A percentile compares a stretch with the other conserved stretches of the same genome.
phyloP scores from a whole-genome alignment of 805 yeast genomes.

The Starmerella stellata region DNA sequence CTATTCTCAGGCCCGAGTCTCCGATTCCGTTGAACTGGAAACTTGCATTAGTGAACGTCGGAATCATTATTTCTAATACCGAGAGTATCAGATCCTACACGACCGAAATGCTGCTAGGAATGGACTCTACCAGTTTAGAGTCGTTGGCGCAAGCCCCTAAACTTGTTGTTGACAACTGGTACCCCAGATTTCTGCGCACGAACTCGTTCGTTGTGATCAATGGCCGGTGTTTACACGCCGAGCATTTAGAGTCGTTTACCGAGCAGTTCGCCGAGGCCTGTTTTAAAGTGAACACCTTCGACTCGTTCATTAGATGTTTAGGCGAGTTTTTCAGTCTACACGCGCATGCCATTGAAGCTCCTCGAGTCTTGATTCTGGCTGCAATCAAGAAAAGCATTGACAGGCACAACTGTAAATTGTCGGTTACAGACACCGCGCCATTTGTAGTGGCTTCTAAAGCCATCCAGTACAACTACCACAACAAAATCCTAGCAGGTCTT shows the following conservation, averaged over 20 bases:
- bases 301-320: constrained; percentile 20
- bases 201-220: constrained; percentile 32
- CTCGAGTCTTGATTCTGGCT: constrained; percentile 9
- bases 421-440: too few species aligned
- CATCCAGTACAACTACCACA: neutral
- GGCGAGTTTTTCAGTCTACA: constrained; percentile 32
- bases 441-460: constrained; percentile 12
- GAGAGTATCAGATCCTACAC: constrained; percentile 58
- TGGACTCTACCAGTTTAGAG: constrained; percentile 31
- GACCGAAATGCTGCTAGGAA: constrained; percentile 35
- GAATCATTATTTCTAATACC: constrained; percentile 47
- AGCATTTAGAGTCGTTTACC: constrained; percentile 23
- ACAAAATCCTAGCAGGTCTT: neutral
- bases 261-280: constrained; percentile 28
- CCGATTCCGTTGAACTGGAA: constrained; percentile 54
- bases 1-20: constrained; percentile 33
- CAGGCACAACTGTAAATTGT: neutral
- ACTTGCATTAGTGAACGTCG: constrained; percentile 52
- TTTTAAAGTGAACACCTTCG: constrained; percentile 22
- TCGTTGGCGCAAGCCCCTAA: constrained; percentile 30
- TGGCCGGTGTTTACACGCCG: constrained; percentile 41
- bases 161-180: constrained; percentile 29
- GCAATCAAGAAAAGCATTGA: constrained; percentile 6
- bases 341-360: constrained; percentile 44
- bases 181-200: constrained; percentile 49